Percentiles rank a stretch among this genome's conserved stretches.
phyloP scores from a whole-genome alignment of 768 basidiomycete genomes.

The Suillus plorans region DNA sequence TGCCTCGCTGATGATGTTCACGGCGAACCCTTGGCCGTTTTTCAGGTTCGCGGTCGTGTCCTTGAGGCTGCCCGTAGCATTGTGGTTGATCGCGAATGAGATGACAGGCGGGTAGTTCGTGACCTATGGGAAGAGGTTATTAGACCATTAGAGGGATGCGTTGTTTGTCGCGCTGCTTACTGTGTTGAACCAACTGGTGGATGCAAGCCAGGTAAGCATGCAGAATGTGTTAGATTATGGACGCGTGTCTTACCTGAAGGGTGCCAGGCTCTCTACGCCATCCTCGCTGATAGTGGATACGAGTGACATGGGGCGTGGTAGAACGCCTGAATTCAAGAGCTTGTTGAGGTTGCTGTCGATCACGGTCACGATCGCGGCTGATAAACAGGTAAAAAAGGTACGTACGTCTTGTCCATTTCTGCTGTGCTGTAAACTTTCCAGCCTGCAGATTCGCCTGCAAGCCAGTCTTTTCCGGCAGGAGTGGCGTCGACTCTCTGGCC shows the following conservation, averaged over 20 bases:
- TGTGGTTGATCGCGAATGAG: conserved; percentile 30
- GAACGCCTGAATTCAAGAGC: conserved; percentile 37
- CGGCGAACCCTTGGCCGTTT: conserved; percentile 45
- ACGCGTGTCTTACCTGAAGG: conserved; percentile 34
- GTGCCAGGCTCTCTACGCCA: conserved; percentile 40
- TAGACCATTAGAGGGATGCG: too few relatives aligned
- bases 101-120: conserved; percentile 31
- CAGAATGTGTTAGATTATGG: not conserved
- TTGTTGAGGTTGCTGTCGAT: conserved; percentile 26
- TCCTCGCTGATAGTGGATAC: conserved; percentile 36
- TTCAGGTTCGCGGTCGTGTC: conserved; percentile 50
- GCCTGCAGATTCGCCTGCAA: too few relatives aligned
- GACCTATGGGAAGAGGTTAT: too few relatives aligned
- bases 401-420: too few relatives aligned
- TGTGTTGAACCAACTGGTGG: too few relatives aligned
- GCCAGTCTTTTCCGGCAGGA: too few relatives aligned
- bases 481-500: too few relatives aligned
- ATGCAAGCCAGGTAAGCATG: too few relatives aligned
- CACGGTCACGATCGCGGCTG: not conserved
- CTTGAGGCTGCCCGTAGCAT: conserved; percentile 23
- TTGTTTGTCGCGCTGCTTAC: too few relatives aligned
- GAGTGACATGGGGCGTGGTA: conserved; percentile 46
- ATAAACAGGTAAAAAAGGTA: not conserved
- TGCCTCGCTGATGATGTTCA: conserved; percentile 58
- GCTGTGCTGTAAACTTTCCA: too few relatives aligned